phyloP scores from a whole-genome alignment of 2,329 filamentous ascomycete genomes.

The Colletotrichum nymphaeae region DNA sequence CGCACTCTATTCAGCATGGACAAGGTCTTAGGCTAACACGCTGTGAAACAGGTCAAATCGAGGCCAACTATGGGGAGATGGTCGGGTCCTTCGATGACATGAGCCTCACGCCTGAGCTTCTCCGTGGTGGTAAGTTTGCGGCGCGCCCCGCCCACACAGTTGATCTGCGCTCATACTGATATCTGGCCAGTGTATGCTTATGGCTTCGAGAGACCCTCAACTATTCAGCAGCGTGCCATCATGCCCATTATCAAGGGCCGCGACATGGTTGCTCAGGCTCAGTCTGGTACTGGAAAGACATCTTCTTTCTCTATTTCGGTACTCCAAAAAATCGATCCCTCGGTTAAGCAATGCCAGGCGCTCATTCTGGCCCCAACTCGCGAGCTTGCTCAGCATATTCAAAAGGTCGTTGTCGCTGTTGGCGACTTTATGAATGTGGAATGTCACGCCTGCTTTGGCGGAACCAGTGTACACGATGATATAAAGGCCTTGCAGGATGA shows the following conservation, averaged over 20 bases:
- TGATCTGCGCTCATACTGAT: no score
- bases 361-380: constrained; percentile 97
- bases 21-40: no score
- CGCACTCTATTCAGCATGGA: no score
- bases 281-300: constrained; percentile 99
- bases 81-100: constrained; percentile 99
- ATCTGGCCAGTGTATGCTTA: constrained; percentile 85
- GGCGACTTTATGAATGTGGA: constrained; percentile 99
- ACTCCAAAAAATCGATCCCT: constrained; percentile 97
- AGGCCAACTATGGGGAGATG: constrained; percentile 99
- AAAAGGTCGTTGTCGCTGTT: constrained; percentile 98
- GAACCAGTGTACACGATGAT: constrained; percentile 97
- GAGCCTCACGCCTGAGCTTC: constrained; percentile 95
- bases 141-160: no score
- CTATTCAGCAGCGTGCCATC: constrained; percentile 99
- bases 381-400: constrained; percentile 98
- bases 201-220: constrained; percentile 99
- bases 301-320: constrained; percentile 99
- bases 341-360: constrained; percentile 96
- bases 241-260: constrained; percentile 99
- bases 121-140: constrained; percentile 70
- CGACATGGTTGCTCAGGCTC: constrained; percentile 99
- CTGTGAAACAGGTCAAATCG: constrained; percentile 83
- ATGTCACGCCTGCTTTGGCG: constrained; percentile 99
- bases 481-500: constrained; percentile 98